These are phyloP conservation scores for Auxenochlorella pyrenoidosa DNA, from an alignment of 139 green algal species.

Conservation along the genomic window DNA sequence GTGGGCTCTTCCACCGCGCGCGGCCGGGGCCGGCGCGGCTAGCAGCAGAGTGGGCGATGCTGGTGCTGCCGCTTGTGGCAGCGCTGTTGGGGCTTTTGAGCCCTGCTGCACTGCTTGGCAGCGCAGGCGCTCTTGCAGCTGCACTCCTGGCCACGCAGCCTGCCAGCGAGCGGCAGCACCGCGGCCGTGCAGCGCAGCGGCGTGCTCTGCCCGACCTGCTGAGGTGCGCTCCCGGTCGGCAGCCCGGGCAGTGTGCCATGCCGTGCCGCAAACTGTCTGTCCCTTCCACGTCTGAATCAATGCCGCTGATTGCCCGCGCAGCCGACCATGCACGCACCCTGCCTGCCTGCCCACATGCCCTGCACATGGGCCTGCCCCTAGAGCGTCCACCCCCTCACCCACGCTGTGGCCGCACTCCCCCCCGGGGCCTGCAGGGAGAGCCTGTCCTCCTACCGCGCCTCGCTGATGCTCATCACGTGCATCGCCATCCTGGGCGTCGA, in stretches of 20 bases:
- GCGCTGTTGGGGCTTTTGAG: constrained; percentile 23
- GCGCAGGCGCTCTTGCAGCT: background rate
- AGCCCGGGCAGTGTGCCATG: no score
- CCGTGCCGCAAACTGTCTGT: no score
- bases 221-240: background rate
- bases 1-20: background rate
- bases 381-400: background rate
- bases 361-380: no score
- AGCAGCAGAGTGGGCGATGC: constrained; percentile 28
- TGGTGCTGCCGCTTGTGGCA: constrained; percentile 36
- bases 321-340: no score
- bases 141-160: background rate
- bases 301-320: no score
- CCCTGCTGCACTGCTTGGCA: constrained; percentile 16
- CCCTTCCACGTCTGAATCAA: background rate
- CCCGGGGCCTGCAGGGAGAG: constrained; percentile 42
- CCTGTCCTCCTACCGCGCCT: constrained; percentile 69
- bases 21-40: background rate
- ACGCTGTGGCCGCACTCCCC: no score
- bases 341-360: background rate
- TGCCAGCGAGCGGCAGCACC: constrained; percentile 12
- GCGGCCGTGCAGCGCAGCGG: background rate
- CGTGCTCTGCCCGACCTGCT: background rate
- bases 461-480: constrained; percentile 81
- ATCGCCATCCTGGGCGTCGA: constrained; percentile 92